Conservation (phyloP, 2,329 filamentous ascomycete genomes). For the Sporothrix pallida region DNA sequence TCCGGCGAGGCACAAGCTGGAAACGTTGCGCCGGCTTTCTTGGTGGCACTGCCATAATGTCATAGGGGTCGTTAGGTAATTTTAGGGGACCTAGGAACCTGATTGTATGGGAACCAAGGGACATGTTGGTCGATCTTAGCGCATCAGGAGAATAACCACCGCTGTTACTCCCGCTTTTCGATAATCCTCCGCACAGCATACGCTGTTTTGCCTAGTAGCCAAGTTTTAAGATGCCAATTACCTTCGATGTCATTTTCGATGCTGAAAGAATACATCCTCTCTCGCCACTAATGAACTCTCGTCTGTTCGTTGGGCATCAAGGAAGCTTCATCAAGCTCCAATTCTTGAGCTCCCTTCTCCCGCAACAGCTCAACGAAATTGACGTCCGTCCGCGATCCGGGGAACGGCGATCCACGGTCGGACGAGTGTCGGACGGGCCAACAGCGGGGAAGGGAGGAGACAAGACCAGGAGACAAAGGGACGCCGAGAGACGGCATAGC, state of each 20-base stretch:
- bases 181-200: conserved; percentile 11
- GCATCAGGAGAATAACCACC: neutral
- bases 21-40: neutral
- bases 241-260: neutral
- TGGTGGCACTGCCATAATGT: neutral
- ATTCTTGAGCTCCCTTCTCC: neutral
- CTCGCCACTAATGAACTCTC: no score
- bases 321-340: neutral
- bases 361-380: neutral
- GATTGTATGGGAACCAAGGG: neutral
- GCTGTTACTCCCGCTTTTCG: neutral
- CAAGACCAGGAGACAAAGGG: no score
- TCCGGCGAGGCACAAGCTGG: conserved; percentile 11
- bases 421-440: neutral
- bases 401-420: neutral
- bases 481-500: neutral
- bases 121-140: conserved; percentile 11
- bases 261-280: no score
- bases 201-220: neutral
- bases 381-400: conserved; percentile 22
- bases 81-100: neutral
- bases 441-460: neutral
- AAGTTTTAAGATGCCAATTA: no score
- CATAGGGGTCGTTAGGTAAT: conserved; percentile 7
- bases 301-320: no score